These are phyloP conservation scores for Exobasidium rhododendri DNA, from an alignment of 1,284 basidiomycete genomes.

Conservation along the genomic window DNA sequence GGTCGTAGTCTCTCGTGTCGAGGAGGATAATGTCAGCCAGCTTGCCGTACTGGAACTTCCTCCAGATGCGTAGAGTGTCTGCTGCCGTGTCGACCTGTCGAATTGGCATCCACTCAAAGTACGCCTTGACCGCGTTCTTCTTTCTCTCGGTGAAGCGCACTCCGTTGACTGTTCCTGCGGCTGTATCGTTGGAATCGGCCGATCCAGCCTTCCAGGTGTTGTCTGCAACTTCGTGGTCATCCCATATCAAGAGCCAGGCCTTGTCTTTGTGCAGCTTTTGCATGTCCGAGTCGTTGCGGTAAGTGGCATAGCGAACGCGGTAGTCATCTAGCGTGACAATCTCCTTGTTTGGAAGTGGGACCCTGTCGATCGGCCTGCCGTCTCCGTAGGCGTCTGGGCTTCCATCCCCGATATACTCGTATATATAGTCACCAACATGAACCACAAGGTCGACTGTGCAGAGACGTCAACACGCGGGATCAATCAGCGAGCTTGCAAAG, in stretches of 20 bases:
- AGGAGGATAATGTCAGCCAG: conserved; percentile 56
- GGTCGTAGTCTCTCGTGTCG: conserved; percentile 68
- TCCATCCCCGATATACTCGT: conserved; percentile 34
- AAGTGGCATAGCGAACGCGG: conserved; percentile 64
- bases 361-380: conserved; percentile 49
- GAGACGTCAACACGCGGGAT: no score
- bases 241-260: conserved; percentile 53
- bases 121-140: conserved; percentile 64
- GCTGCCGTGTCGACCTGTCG: conserved; percentile 61
- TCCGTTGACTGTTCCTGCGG: conserved; percentile 55
- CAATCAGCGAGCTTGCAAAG: no score
- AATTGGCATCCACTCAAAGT: conserved; percentile 71
- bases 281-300: conserved; percentile 52
- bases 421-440: conserved; percentile 66
- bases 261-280: conserved; percentile 18
- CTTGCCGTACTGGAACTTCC: conserved; percentile 58
- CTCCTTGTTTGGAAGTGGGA: conserved; percentile 59
- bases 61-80: conserved; percentile 67
- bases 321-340: conserved; percentile 66
- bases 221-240: conserved; percentile 67
- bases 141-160: conserved; percentile 64
- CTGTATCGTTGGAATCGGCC: conserved; percentile 65
- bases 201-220: conserved; percentile 67
- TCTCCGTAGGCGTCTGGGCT: conserved; percentile 50
- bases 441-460: conserved; percentile 62